Conservation (phyloP, 139 green algal species). For the Coccomyxa sp. region DNA sequence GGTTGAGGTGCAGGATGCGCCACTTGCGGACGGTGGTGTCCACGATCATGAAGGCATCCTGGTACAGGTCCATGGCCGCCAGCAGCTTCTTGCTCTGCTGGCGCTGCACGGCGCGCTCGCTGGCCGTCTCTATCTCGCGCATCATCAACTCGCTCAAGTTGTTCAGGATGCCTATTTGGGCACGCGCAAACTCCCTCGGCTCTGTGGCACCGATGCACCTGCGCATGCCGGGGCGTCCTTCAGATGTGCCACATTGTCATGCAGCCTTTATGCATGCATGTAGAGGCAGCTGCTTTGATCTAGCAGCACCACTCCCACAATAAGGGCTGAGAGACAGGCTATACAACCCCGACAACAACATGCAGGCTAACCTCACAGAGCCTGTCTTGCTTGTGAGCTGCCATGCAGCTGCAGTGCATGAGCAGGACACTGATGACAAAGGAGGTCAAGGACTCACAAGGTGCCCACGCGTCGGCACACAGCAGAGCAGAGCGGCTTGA, state of each 20-base stretch:
- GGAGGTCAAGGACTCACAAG: background rate
- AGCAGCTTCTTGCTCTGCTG: conserved; percentile 6
- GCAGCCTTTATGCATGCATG: background rate
- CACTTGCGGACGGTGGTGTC: background rate
- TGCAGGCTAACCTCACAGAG: too few relatives aligned
- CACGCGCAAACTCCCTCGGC: background rate
- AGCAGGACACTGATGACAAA: too few relatives aligned
- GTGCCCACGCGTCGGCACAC: background rate
- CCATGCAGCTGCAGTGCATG: too few relatives aligned
- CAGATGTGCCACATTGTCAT: too few relatives aligned
- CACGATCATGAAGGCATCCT: background rate
- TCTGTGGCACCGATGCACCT: background rate
- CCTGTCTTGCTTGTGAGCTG: too few relatives aligned
- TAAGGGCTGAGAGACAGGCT: too few relatives aligned
- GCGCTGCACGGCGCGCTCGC: conserved; percentile 1
- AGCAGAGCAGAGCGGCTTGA: background rate
- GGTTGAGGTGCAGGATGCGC: conserved; percentile 5
- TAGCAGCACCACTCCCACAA: too few relatives aligned
- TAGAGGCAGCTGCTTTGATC: too few relatives aligned
- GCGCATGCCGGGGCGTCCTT: background rate
- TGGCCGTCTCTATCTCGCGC: conserved; percentile 65
- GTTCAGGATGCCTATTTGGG: conserved; percentile 55
- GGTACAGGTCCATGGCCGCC: background rate
- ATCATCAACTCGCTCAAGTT: conserved; percentile 82
- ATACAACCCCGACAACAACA: too few relatives aligned